A percentile compares a stretch with the other conserved stretches of the same genome.
These are phyloP conservation scores for Apocynum venetum DNA, from an alignment of 257 asterid genomes.

Conservation along the genomic window DNA sequence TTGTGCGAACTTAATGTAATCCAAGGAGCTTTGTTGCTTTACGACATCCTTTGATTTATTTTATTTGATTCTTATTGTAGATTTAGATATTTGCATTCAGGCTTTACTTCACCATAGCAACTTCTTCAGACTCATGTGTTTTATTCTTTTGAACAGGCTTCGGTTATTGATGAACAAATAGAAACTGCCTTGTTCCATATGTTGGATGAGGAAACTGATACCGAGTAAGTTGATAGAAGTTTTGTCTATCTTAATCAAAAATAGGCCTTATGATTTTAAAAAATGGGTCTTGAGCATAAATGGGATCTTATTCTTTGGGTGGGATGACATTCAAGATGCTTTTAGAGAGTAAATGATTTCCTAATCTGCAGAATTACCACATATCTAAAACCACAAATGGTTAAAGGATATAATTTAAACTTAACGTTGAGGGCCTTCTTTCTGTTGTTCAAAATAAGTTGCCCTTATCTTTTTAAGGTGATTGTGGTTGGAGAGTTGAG, in stretches of 20 bases:
- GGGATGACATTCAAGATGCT: not conserved
- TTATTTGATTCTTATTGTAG: not conserved
- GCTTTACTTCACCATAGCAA: too few species aligned
- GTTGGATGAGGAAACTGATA: constrained; percentile 97
- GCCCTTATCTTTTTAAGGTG: not conserved
- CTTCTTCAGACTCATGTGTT: not conserved
- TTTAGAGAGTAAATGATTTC: not conserved
- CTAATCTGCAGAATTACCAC: not conserved
- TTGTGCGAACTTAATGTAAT: not conserved
- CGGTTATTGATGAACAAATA: constrained; percentile 75
- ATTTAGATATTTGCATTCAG: not conserved
- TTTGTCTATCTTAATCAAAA: not conserved
- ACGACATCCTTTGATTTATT: not conserved
- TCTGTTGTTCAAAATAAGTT: not conserved
- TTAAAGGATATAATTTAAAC: not conserved
- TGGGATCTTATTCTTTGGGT: not conserved
- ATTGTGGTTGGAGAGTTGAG: not conserved
- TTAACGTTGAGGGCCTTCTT: not conserved
- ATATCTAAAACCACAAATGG: not conserved
- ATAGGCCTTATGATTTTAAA: not conserved
- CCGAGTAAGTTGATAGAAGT: constrained; percentile 56
- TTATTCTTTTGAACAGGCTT: constrained; percentile 45
- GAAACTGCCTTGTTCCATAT: constrained; percentile 92
- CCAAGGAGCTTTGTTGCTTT: not conserved
- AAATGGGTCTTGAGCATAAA: not conserved